These are phyloP conservation scores for Colletotrichum kahawae DNA, from an alignment of 2,329 filamentous ascomycete genomes.

Conservation along the genomic window DNA sequence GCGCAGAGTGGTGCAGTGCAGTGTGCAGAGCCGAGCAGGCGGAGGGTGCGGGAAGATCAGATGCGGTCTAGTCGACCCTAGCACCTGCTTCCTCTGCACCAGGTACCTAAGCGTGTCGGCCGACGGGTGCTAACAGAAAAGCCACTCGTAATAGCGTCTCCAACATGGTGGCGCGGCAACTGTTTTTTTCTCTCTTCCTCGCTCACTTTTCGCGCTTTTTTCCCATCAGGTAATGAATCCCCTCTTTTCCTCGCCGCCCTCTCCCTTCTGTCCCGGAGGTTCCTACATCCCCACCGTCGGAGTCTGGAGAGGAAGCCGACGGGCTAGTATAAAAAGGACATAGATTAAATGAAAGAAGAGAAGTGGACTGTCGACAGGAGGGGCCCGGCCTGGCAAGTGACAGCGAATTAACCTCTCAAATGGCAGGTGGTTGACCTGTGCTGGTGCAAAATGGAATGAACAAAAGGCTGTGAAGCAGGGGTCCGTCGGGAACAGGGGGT, in stretches of 20 bases:
- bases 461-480: neutral
- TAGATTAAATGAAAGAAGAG: neutral
- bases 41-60: neutral
- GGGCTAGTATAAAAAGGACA: neutral
- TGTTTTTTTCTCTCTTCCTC: neutral
- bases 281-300: neutral
- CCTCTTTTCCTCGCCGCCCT: neutral
- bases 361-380: neutral
- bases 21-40: neutral
- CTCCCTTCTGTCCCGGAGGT: neutral
- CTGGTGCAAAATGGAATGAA: neutral
- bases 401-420: neutral
- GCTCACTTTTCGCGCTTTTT: neutral
- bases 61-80: neutral
- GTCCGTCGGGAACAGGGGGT: neutral
- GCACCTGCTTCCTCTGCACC: neutral
- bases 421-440: neutral
- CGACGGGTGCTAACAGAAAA: slow-evolving; percentile 12
- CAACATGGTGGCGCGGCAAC: slow-evolving; percentile 1
- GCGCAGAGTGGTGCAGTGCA: neutral
- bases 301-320: neutral
- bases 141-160: slow-evolving; percentile 17
- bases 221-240: neutral
- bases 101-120: neutral
- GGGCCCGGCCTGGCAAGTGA: neutral